Evolutionary conservation across 768 basidiomycete species (phyloP), one percentile per base, ranked within the genome.

Genomic region (Sporobolomyces pararoseus): DNA sequence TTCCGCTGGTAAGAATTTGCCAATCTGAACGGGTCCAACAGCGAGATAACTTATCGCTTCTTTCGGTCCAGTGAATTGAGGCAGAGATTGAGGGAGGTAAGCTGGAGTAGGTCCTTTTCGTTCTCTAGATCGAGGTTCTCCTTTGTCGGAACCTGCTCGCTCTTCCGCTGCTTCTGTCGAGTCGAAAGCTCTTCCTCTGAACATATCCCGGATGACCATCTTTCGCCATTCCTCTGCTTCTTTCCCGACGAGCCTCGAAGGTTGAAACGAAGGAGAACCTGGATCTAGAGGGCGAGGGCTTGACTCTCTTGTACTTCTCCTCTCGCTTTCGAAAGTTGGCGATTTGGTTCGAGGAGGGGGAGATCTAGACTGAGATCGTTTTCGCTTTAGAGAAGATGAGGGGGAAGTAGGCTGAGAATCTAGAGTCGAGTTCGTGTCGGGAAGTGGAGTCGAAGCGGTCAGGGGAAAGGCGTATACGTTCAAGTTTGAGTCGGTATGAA

Each of bases 1-100:
- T 71, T 85, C 86, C 70, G 80, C 78, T 0, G 79, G 86, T 69
- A 92, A 84, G 76, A 97, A 95, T 78, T 89, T 90, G 0, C 86
- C 86, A 27, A 84, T 78, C 10, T 81, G 77, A 17, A 73, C 72
- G 0, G 84, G 83, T 1, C 83, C 85, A 3, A 83, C 77, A 27
- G 80, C 72, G 25, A 84, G 75, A 65, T 84, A 84, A 42, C 77
- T 77, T 4, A 81, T 23, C 19, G 75, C 63, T 17, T 44, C 54
- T 63, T 59, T 16, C 42, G 51, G 42, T 12, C n/a, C 35, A 2
- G 10, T n/a, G 42, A 63, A 53, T 4, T 55, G 37, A 6, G 78
- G 75, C 1, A 74, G 64, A 14, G 53, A 52, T 10, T 59, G 31
- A 23, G 54, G 55, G 46, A 63, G 51, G 46, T 65, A 66, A 25